Evolutionary conservation across 1,139 yeast genomes (phyloP).

Genomic region (Diutina rugosa): DNA sequence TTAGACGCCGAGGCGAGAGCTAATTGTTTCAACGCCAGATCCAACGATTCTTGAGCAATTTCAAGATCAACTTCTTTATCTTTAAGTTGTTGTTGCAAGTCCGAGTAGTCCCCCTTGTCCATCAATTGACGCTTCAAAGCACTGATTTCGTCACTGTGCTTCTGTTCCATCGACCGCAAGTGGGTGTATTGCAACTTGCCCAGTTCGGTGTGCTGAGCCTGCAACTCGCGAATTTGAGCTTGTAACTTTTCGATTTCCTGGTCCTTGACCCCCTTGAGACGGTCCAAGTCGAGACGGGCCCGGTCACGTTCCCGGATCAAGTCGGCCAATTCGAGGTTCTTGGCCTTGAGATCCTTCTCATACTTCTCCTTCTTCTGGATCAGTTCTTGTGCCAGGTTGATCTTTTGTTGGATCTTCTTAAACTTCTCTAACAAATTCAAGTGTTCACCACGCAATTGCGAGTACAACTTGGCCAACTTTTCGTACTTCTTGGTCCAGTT

Average conservation of each 20-base stretch:
- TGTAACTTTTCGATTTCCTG: conserved; percentile 57
- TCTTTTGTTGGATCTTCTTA: conserved; percentile 78
- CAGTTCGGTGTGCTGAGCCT: conserved; percentile 45
- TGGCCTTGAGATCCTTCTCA: conserved; percentile 75
- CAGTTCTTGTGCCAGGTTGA: conserved; percentile 88
- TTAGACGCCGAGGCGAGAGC: conserved; percentile 43
- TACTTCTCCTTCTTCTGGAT: conserved; percentile 72
- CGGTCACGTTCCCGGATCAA: conserved; percentile 83
- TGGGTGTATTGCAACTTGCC: conserved; percentile 62
- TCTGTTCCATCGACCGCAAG: conserved; percentile 44
- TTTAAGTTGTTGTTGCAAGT: conserved; percentile 34
- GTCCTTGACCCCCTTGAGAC: conserved; percentile 52
- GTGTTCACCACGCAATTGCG: conserved; percentile 89
- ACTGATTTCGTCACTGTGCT: conserved; percentile 46
- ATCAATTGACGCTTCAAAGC: conserved; percentile 25
- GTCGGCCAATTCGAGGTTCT: conserved; percentile 81
- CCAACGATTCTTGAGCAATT: conserved; percentile 70
- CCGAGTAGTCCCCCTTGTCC: conserved; percentile 13
- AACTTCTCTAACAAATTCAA: conserved; percentile 66
- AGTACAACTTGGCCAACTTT: conserved; percentile 76
- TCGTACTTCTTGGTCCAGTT: conserved; percentile 86
- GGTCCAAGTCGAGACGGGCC: conserved; percentile 73
- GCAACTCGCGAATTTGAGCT: conserved; percentile 52
- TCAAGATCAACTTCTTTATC: conserved; percentile 75
- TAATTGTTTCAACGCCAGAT: conserved; percentile 51